Conservation (phyloP, 139 green algal species). For the Coelastrella sp. region DNA sequence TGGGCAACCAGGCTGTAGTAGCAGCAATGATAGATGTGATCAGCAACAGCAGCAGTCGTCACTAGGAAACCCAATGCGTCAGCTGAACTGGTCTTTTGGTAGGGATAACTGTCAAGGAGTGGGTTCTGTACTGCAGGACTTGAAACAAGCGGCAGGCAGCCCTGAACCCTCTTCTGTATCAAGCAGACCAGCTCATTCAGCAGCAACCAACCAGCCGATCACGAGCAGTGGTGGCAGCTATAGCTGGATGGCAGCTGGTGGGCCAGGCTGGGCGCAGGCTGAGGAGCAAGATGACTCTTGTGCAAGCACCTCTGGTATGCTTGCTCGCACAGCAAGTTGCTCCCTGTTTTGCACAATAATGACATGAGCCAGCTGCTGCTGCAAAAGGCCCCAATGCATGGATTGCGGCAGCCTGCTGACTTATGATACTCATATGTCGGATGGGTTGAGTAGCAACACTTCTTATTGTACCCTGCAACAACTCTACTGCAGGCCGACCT, state of each 20-base stretch:
- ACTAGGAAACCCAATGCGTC: background rate
- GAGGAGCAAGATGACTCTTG: background rate
- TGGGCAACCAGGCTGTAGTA: too few species aligned
- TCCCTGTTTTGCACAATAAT: too few species aligned
- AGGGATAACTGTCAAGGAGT: background rate
- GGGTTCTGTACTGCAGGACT: background rate
- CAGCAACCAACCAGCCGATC: background rate
- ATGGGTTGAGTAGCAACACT: background rate
- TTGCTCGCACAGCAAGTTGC: background rate
- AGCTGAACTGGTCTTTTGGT: background rate
- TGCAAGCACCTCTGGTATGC: background rate
- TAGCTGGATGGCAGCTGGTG: background rate
- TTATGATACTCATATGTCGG: background rate
- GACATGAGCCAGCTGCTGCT: too few species aligned
- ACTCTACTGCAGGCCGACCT: constrained; percentile 16
- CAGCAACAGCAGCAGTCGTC: background rate
- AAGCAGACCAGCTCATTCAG: background rate
- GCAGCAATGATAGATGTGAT: background rate
- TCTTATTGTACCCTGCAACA: background rate
- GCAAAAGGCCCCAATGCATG: too few species aligned
- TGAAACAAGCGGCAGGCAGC: background rate
- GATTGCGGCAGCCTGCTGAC: background rate
- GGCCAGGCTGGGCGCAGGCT: background rate
- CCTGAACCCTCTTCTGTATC: background rate
- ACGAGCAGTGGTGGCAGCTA: constrained; percentile 20